Evolutionary conservation across 345 rosid genomes (phyloP).

Genomic region (Corymbia maculata): DNA sequence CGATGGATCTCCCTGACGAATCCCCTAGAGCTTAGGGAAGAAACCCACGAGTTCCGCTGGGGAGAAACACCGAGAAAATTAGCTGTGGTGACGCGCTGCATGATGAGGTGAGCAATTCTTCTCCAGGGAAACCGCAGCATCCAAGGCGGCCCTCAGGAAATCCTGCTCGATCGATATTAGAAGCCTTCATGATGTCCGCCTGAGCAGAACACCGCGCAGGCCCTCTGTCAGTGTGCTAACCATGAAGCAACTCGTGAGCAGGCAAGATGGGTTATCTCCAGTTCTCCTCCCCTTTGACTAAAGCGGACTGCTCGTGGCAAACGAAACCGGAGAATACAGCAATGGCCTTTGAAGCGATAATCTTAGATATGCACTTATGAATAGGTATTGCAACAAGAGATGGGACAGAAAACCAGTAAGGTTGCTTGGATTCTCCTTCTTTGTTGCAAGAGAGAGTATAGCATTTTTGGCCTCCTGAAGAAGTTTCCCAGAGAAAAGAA

Average conservation of each 20-base stretch:
- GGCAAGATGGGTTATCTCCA: background rate
- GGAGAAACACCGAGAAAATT: background rate
- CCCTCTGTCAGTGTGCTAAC: background rate
- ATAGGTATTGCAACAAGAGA: background rate
- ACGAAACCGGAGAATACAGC: background rate
- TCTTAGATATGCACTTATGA: background rate
- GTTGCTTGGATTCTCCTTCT: background rate
- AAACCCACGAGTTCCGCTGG: background rate
- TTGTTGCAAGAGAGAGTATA: background rate
- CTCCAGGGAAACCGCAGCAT: background rate
- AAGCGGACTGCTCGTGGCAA: background rate
- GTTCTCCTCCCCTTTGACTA: background rate
- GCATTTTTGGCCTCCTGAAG: background rate
- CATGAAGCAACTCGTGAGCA: background rate
- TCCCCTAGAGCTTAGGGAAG: background rate
- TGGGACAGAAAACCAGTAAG: background rate
- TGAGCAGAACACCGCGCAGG: background rate
- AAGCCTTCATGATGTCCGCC: background rate
- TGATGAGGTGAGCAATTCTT: background rate
- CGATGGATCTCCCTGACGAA: background rate
- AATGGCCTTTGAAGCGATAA: background rate
- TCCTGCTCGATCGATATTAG: background rate
- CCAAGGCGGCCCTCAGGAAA: background rate
- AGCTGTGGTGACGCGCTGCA: background rate
- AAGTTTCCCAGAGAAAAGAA: background rate